These are phyloP conservation scores for Aspergillus tamarii DNA, from an alignment of 2,329 filamentous ascomycete genomes.

Conservation along the genomic window DNA sequence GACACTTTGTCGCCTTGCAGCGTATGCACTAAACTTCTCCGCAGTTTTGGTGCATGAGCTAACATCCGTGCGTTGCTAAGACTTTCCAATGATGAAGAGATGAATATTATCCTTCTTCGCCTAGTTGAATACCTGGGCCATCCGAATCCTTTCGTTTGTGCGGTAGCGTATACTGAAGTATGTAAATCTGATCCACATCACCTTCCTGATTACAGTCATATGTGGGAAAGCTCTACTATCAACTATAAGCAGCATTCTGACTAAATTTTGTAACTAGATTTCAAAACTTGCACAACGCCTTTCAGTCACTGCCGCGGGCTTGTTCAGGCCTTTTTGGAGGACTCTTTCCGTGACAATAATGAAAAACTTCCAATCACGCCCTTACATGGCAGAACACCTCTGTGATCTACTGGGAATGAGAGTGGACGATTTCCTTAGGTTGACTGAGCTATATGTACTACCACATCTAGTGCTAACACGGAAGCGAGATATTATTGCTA, in stretches of 20 bases:
- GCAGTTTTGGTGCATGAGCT: slow-evolving; percentile 10
- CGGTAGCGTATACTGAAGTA: slow-evolving; percentile 81
- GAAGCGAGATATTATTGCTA: slow-evolving; percentile 75
- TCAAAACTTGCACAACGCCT: slow-evolving; percentile 70
- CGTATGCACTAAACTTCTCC: slow-evolving; percentile 47
- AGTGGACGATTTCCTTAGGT: slow-evolving; percentile 71
- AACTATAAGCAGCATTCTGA: background rate
- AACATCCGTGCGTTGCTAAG: slow-evolving; percentile 40
- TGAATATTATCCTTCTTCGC: slow-evolving; percentile 82
- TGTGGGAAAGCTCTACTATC: background rate
- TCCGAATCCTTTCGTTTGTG: slow-evolving; percentile 75
- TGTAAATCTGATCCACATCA: slow-evolving; percentile 15
- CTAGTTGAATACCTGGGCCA: slow-evolving; percentile 87
- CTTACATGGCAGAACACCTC: slow-evolving; percentile 79
- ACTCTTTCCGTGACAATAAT: slow-evolving; percentile 80
- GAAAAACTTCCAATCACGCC: slow-evolving; percentile 76
- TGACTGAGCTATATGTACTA: slow-evolving; percentile 79
- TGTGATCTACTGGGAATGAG: slow-evolving; percentile 80
- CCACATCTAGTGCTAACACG: slow-evolving; percentile 83
- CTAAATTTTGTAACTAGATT: slow-evolving; percentile 50
- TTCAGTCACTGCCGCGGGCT: slow-evolving; percentile 63
- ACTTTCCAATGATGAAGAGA: slow-evolving; percentile 75
- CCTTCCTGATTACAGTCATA: background rate
- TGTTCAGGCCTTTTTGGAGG: slow-evolving; percentile 88
- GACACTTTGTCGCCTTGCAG: slow-evolving; percentile 82